Conservation (phyloP, 441 rosid genomes). For the Kokia cookei region DNA sequence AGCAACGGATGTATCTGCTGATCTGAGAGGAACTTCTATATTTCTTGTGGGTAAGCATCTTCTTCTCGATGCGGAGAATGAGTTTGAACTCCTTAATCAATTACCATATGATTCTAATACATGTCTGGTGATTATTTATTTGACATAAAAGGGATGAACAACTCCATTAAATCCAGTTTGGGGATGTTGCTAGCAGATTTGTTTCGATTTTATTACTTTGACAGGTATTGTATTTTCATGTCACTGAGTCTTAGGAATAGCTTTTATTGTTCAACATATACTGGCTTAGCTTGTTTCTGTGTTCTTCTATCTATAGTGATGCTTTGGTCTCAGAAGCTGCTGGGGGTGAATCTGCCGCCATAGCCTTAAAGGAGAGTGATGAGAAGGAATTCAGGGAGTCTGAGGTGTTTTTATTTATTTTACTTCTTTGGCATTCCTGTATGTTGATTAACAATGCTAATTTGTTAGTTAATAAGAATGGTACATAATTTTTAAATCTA, state of each 20-base stretch:
- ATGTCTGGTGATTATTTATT: conserved; percentile 8
- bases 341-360: conserved; percentile 59
- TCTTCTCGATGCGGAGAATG: not conserved
- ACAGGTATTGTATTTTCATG: conserved; percentile 40
- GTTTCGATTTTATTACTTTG: conserved; percentile 72
- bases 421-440: not conserved
- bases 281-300: conserved; percentile 4
- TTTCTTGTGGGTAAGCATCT: conserved; percentile 67
- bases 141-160: conserved; percentile 49
- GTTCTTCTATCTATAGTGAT: conserved; percentile 44
- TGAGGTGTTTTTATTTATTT: conserved; percentile 41
- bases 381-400: conserved; percentile 57
- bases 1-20: conserved; percentile 51
- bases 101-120: not conserved
- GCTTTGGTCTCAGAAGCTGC: conserved; percentile 73
- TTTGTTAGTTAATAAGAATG: not conserved
- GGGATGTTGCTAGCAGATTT: conserved; percentile 70
- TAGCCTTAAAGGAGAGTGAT: conserved; percentile 52
- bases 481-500: not conserved
- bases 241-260: not conserved
- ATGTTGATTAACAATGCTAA: not conserved
- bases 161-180: conserved; percentile 41
- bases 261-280: not conserved
- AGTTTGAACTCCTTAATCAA: not conserved
- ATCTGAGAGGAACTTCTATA: conserved; percentile 70